Conservation (phyloP, 331 rosid species). For the Prunus yedoensis region DNA sequence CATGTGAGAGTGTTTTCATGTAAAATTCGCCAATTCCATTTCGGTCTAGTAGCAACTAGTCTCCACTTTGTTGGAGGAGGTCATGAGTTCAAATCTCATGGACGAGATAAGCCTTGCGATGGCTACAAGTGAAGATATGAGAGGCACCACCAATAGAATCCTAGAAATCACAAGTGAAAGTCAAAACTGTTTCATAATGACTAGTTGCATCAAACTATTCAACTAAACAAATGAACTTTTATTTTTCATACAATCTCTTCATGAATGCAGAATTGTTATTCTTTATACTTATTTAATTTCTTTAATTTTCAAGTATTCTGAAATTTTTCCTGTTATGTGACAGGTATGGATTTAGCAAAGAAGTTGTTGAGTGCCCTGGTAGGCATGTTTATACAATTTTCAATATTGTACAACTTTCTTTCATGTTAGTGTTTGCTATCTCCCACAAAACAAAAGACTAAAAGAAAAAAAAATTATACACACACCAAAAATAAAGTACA, state of each 20-base stretch:
- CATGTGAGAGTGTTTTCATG: neutral
- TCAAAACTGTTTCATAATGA: neutral
- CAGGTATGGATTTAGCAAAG: conserved; percentile 95
- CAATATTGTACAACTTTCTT: neutral
- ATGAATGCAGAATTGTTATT: too few relatives aligned
- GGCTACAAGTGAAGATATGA: neutral
- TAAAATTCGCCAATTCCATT: neutral
- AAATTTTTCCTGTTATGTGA: conserved; percentile 11
- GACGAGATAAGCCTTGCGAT: neutral
- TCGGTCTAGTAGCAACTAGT: too few relatives aligned
- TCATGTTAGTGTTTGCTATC: neutral
- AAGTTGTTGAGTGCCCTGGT: conserved; percentile 92
- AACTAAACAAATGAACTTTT: neutral
- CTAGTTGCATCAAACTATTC: conserved; percentile 1
- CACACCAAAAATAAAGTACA: too few relatives aligned
- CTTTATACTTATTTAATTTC: neutral
- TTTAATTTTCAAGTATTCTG: neutral
- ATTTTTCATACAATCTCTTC: neutral
- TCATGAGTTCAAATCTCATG: too few relatives aligned
- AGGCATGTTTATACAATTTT: conserved; percentile 21
- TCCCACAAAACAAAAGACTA: neutral
- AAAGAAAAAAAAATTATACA: too few relatives aligned
- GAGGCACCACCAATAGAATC: neutral
- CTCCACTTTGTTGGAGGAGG: too few relatives aligned
- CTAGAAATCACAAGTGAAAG: neutral